Evolutionary conservation across 2,329 filamentous ascomycete species (phyloP).

Genomic region (Ascochyta clinopodiicola): DNA sequence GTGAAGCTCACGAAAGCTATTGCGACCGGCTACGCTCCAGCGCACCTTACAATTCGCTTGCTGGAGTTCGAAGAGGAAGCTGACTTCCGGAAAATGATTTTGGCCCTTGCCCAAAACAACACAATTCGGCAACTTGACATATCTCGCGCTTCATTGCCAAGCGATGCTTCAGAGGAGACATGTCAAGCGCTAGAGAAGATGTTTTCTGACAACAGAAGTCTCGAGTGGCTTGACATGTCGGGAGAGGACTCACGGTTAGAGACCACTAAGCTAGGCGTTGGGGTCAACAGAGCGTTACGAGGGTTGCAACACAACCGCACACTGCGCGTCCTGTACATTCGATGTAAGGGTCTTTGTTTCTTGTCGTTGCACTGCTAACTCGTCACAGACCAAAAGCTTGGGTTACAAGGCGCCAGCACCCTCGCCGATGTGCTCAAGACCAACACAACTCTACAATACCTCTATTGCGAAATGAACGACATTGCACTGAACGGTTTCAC

Average conservation of each 20-base stretch:
- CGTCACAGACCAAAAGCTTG: constrained; percentile 65
- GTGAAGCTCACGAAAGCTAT: constrained; percentile 61
- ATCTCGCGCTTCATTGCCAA: constrained; percentile 72
- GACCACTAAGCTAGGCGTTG: constrained; percentile 71
- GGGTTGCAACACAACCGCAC: constrained; percentile 70
- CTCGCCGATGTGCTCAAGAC: constrained; percentile 71
- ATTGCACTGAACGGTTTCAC: constrained; percentile 75
- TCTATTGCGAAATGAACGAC: constrained; percentile 75
- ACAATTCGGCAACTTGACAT: constrained; percentile 71
- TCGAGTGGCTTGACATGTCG: constrained; percentile 72
- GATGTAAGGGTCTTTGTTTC: constrained; percentile 47
- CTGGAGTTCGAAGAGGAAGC: constrained; percentile 72
- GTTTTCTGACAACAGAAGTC: constrained; percentile 70
- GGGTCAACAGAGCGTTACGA: constrained; percentile 69
- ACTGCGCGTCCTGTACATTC: constrained; percentile 67
- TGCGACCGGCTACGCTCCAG: constrained; percentile 61
- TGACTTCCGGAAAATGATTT: constrained; percentile 68
- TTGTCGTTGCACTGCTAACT: constrained; percentile 20
- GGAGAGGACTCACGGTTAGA: constrained; percentile 76
- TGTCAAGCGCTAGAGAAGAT: constrained; percentile 68
- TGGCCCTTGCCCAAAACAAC: constrained; percentile 67
- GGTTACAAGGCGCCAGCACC: constrained; percentile 72
- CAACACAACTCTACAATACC: constrained; percentile 67
- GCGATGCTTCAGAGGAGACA: constrained; percentile 71
- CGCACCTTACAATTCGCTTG: constrained; percentile 70